Base-by-base conservation (phyloP, 2,329 filamentous ascomycete species). In the Penicillium italicum region DNA sequence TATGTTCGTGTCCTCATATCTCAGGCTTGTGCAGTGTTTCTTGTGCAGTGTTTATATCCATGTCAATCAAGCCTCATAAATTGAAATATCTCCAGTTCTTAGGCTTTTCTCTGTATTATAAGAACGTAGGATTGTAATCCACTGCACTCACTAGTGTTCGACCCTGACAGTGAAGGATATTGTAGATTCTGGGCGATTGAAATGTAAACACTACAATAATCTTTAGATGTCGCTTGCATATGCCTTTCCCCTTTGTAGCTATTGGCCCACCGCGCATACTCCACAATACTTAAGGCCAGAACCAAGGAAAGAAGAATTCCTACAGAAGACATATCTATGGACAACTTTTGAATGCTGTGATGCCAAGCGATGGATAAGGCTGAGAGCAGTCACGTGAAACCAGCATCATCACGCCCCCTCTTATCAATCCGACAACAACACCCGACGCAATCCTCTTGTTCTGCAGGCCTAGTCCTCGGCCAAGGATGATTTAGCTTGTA, bases 401-500 rank as follows among this genome's bases (percentile, higher is more conserved):
- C 24, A 36, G 28, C 50, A 50, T 58, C 57, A 56, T 53, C 44
- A 37, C 44, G 42, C 56, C 62, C 61, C 64, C 62, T 64, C 60
- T 62, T 65, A 61, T 63, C 62, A 46, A 62, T 56, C 51, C 59
- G 44, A 59, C 57, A 63, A 61, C 62, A 62, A 63, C 64, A 57
- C 44, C 54, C 41, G 26, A 36, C 37, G 20, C n/a, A 28, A 49
- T 45, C 46, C 57, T 52, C 55, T 60, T 53, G 56, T 60, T 62
- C 59, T 58, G 57, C 43, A 62, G 40, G 48, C 55, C 40, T 51
- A 59, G 50, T 54, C 54, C 53, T 62, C 51, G 50, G 50, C 50
- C 42, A 61, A 62, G 33, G 45, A 66, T 70, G 61, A 59, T 58
- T 58, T 56, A 56, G 56, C 50, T 46, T 60, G 47, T 68, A 70